These are phyloP conservation scores for Hypoxylon rickii DNA, from an alignment of 495 filamentous ascomycete species.

Conservation along the genomic window DNA sequence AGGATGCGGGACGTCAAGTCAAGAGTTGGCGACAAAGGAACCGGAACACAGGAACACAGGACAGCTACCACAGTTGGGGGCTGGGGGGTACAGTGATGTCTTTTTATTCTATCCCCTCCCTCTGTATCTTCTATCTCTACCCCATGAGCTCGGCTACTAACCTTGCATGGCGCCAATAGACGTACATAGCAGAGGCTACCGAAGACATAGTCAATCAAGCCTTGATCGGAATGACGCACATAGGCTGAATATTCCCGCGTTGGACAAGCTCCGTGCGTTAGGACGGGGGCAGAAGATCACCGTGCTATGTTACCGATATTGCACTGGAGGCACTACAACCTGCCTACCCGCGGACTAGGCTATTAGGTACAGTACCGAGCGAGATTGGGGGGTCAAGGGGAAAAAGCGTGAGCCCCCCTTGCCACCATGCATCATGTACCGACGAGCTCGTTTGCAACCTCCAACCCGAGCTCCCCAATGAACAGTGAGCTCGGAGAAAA, in stretches of 20 bases:
- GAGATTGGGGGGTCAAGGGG: background rate
- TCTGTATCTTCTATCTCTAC: background rate
- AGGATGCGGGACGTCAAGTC: background rate
- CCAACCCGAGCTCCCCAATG: background rate
- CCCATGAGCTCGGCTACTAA: constrained; percentile 13
- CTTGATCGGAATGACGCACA: constrained; percentile 24
- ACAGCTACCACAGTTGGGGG: background rate
- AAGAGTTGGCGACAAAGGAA: constrained; percentile 4
- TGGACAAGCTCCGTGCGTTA: constrained; percentile 2
- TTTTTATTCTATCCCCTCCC: constrained; percentile 15
- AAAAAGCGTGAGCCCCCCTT: constrained; percentile 1
- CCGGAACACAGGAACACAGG: background rate
- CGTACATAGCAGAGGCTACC: constrained; percentile 2
- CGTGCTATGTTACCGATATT: too few species aligned
- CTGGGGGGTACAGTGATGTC: background rate
- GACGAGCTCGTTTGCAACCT: too few species aligned
- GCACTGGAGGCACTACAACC: too few species aligned
- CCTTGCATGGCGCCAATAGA: background rate
- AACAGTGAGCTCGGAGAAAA: background rate
- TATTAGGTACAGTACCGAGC: background rate
- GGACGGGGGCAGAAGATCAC: constrained; percentile 22
- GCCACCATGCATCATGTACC: constrained; percentile 22
- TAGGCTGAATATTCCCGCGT: constrained; percentile 26
- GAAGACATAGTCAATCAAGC: background rate
- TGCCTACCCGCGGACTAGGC: background rate